Evolutionary conservation across 2,329 filamentous ascomycete genomes (phyloP).

Genomic region (Penicillium crustosum): DNA sequence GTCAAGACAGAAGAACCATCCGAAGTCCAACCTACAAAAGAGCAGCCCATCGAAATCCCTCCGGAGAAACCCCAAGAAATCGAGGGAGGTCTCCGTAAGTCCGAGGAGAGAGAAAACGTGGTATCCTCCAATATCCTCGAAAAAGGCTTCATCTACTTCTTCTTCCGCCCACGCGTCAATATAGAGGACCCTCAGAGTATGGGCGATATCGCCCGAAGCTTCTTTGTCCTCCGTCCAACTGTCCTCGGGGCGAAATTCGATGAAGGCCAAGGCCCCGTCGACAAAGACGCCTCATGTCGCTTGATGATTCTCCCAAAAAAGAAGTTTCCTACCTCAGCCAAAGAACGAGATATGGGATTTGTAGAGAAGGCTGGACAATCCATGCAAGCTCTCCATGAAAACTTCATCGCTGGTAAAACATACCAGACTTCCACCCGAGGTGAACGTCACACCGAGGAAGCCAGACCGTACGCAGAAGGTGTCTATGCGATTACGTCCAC

Average conservation of each 20-base stretch:
- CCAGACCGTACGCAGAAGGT: conserved; percentile 77
- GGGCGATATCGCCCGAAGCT: conserved; percentile 72
- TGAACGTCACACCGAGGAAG: conserved; percentile 65
- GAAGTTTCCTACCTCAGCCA: conserved; percentile 66
- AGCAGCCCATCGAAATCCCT: conserved; percentile 11
- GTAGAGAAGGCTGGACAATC: conserved; percentile 71
- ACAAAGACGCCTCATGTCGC: conserved; percentile 62
- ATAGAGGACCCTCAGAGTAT: conserved; percentile 68
- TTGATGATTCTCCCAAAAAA: conserved; percentile 83
- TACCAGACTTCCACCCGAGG: conserved; percentile 77
- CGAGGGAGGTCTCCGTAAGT: conserved; percentile 50
- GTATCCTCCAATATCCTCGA: conserved; percentile 69
- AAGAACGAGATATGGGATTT: conserved; percentile 76
- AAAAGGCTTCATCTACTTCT: conserved; percentile 90
- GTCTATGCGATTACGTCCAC: conserved; percentile 79
- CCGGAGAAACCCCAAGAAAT: conserved; percentile 17
- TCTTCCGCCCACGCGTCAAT: conserved; percentile 74
- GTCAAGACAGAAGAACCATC: conserved; percentile 15
- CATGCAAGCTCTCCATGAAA: conserved; percentile 69
- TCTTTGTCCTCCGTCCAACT: conserved; percentile 75
- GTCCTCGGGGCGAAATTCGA: conserved; percentile 67
- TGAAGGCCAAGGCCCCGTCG: conserved; percentile 51
- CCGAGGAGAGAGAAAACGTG: conserved; percentile 51
- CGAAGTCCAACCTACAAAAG: conserved; percentile 10
- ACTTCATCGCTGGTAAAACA: conserved; percentile 65